Conservation (phyloP, 2,329 filamentous ascomycete species). For the Ophiocordyceps camponoti-saundersi region DNA sequence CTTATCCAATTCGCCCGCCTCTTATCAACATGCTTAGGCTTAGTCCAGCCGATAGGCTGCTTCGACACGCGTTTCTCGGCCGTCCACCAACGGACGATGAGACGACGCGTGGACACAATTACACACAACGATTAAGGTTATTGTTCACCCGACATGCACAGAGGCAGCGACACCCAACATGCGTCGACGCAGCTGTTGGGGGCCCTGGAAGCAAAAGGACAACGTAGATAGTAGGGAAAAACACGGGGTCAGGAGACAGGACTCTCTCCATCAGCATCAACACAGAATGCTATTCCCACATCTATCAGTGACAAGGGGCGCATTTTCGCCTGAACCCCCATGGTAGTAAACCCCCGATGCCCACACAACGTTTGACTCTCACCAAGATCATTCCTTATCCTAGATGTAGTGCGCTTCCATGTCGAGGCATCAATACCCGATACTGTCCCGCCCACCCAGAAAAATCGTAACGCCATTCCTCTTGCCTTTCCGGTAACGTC, state of each 20-base stretch:
- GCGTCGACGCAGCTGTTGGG: too few relatives aligned
- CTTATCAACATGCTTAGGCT: too few relatives aligned
- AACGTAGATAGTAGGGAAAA: not conserved
- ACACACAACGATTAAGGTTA: too few relatives aligned
- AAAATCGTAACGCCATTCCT: slow-evolving; percentile 4
- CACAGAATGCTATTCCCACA: slow-evolving; percentile 5
- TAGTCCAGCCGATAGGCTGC: too few relatives aligned
- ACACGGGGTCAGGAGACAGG: not conserved
- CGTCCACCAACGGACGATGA: not conserved
- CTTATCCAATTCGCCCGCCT: too few relatives aligned
- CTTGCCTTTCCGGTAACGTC: slow-evolving; percentile 2
- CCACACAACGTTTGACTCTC: slow-evolving; percentile 2
- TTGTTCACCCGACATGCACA: too few relatives aligned
- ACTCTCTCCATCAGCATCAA: slow-evolving; percentile 3
- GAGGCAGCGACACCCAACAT: too few relatives aligned
- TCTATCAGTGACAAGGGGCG: slow-evolving; percentile 4
- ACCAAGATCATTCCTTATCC: slow-evolving; percentile 3
- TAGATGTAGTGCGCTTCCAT: slow-evolving; percentile 3
- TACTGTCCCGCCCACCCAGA: slow-evolving; percentile 1
- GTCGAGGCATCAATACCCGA: slow-evolving; percentile 2
- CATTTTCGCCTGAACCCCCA: slow-evolving; percentile 1
- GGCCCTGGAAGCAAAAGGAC: too few relatives aligned
- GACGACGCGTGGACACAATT: not conserved
- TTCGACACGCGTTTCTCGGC: too few relatives aligned
- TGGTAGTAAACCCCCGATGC: slow-evolving; percentile 3